Percentiles rank a stretch among this genome's conserved stretches.
phyloP scores from a whole-genome alignment of 805 yeast species.

The Pichia ethanolica region DNA sequence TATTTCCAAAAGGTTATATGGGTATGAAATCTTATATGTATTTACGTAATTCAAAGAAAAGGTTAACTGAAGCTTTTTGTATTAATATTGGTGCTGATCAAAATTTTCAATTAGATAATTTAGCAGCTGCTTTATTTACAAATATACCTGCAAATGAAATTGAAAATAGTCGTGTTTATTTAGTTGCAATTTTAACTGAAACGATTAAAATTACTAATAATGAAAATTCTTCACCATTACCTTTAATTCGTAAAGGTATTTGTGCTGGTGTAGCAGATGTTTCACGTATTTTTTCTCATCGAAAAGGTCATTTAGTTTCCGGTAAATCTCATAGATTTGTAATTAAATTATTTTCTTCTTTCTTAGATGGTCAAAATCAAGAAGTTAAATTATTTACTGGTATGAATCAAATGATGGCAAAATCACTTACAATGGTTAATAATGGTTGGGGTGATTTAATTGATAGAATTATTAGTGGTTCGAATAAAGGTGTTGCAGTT shows the following conservation, averaged over 20 bases:
- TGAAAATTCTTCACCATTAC: conserved; percentile 2
- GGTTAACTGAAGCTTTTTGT: conserved; percentile 75
- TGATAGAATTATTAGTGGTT: conserved; percentile 69
- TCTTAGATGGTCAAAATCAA: conserved; percentile 35
- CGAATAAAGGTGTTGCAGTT: conserved; percentile 68
- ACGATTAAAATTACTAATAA: conserved; percentile 38
- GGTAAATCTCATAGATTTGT: conserved; percentile 66
- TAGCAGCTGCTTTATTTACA: conserved; percentile 73
- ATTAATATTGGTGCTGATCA: conserved; percentile 54
- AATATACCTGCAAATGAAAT: conserved; percentile 62
- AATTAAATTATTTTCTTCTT: conserved; percentile 67
- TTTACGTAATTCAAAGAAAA: conserved; percentile 52
- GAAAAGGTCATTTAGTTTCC: conserved; percentile 49
- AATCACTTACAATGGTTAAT: conserved; percentile 33
- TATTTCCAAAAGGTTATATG: conserved; percentile 58
- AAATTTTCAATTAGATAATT: conserved; percentile 52
- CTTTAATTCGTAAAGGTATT: conserved; percentile 60
- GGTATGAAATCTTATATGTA: conserved; percentile 71
- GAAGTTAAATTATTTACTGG: conserved; percentile 22
- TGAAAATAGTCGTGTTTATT: conserved; percentile 56
- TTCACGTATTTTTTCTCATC: conserved; percentile 64
- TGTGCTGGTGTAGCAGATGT: conserved; percentile 88
- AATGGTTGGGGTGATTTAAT: conserved; percentile 88
- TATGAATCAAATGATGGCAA: conserved; percentile 30
- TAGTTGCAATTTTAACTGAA: conserved; percentile 73